Evolutionary conservation across 441 rosid species (phyloP), one percentile per base, ranked within the genome.

Genomic region (Pelargonium exstipulatum): DNA sequence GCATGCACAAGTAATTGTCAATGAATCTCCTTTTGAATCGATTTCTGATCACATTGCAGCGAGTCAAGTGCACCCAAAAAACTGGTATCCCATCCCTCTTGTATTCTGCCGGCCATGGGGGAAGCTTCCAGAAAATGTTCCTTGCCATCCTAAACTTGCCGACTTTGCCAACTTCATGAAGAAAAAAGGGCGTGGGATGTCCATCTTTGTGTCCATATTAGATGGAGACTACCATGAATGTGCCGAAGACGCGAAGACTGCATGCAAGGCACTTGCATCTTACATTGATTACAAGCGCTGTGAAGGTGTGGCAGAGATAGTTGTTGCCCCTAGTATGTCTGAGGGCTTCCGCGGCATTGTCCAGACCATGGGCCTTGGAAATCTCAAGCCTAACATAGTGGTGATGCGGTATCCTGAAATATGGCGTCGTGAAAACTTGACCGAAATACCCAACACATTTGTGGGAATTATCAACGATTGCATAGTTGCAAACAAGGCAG

Each of bases 81-180:
- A 95, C 67, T 95, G 98, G 98, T 95, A 95, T 64, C 99, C 99
- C 32, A 95, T 95, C 67, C 99, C 99, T 17, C 90, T 95, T 62
- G 82, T 95, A 68, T 92, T 95, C 82, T 95, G 99, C 80, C 87
- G 98, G 71, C 99, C 99, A 9, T 95, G 99, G 99, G 99, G 98
- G 64, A 86, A 88, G 84, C 92, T 95, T 49, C 99, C 99, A 1
- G 99, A 95, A 75, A 92, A 92, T 62, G 98, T 95, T 46, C 96
- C 99, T 4, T 95, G 99, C 84, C 99, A 95, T 77, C 98, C 98
- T 42, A 95, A 95, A 71, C 92, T 95, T 73, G 97, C 96, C 5
- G 99, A 95, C 81, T 95, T 95, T 81, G 98, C 99, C 0, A 95
- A 92, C 84, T 95, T 96, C 81, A 92, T 95, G 99, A 95, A 92